Percentiles rank a stretch among this genome's conserved stretches.
phyloP scores from a whole-genome alignment of 805 yeast genomes.

The Saccharomycopsis sp. region DNA sequence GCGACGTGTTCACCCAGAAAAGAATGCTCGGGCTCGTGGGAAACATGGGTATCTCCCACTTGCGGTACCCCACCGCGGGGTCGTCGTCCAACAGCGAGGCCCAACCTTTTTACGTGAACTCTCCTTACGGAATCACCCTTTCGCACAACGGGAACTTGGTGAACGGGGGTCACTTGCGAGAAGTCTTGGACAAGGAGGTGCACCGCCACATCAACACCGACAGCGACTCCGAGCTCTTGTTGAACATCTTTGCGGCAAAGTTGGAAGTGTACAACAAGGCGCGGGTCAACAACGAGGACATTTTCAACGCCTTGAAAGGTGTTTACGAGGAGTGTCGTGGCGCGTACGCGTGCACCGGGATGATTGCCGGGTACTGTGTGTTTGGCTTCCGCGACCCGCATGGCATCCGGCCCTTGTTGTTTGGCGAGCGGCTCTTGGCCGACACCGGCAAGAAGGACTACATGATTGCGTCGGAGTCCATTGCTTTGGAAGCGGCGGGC shows the following conservation, averaged over 20 bases:
- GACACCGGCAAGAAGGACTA: slow-evolving; percentile 70
- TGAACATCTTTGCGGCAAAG: slow-evolving; percentile 87
- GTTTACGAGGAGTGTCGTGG: slow-evolving; percentile 79
- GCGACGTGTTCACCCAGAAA: slow-evolving; percentile 85
- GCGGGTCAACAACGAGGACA: slow-evolving; percentile 84
- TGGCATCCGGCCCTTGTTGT: slow-evolving; percentile 86
- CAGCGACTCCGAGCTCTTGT: slow-evolving; percentile 83
- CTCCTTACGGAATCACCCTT: slow-evolving; percentile 88
- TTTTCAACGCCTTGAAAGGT: slow-evolving; percentile 78
- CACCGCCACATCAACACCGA: slow-evolving; percentile 98
- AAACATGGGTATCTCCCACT: slow-evolving; percentile 89
- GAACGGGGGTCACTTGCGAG: slow-evolving; percentile 67
- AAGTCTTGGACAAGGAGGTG: slow-evolving; percentile 82
- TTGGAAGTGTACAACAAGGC: slow-evolving; percentile 85
- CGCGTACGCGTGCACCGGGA: slow-evolving; percentile 93
- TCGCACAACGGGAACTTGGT: slow-evolving; percentile 95
- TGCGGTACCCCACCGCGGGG: slow-evolving; percentile 97
- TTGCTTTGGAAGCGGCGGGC: slow-evolving; percentile 88
- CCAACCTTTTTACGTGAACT: slow-evolving; percentile 95
- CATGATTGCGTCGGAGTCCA: slow-evolving; percentile 93
- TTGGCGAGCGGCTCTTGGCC: slow-evolving; percentile 67
- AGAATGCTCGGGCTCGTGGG: slow-evolving; percentile 79
- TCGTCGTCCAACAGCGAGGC: slow-evolving; percentile 94
- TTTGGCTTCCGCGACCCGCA: slow-evolving; percentile 96
- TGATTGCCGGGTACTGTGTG: slow-evolving; percentile 93